A percentile compares a stretch with the other conserved stretches of the same genome.
Evolutionary conservation across 441 rosid genomes (phyloP).

Genomic region (Gossypium schwendimanii): DNA sequence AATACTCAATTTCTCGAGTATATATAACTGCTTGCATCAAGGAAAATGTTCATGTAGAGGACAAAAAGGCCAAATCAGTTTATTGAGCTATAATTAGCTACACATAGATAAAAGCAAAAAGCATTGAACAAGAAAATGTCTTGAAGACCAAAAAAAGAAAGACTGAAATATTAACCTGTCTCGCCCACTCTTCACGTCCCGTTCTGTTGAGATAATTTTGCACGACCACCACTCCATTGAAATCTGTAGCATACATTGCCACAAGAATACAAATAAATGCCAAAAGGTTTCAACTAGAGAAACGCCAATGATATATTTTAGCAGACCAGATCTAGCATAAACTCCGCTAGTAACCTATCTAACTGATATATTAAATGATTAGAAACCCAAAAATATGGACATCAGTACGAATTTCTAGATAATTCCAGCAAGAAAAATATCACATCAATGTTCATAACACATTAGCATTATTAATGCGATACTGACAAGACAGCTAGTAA

Average conservation of each 20-base stretch:
- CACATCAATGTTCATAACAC: neutral
- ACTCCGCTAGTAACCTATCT: neutral
- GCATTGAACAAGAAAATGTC: neutral
- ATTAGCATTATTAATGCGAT: neutral
- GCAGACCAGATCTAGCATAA: neutral
- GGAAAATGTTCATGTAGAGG: neutral
- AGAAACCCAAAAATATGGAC: neutral
- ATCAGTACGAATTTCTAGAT: neutral
- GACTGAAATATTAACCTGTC: constrained; percentile 49
- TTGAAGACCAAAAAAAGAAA: neutral
- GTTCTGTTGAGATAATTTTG: constrained; percentile 81
- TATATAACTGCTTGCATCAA: neutral
- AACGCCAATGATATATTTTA: neutral
- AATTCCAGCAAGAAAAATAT: neutral
- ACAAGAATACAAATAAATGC: neutral
- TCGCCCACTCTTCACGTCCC: constrained; percentile 85
- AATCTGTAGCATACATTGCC: constrained; percentile 54
- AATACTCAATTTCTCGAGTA: neutral
- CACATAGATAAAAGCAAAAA: neutral
- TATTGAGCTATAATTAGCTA: neutral
- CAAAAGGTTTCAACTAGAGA: neutral
- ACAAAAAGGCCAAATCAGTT: neutral
- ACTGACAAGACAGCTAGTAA: neutral
- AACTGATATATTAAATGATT: neutral
- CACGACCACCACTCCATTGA: constrained; percentile 76